phyloP scores from a whole-genome alignment of 2,329 filamentous ascomycete genomes.

The Ophiostoma angusticollis region DNA sequence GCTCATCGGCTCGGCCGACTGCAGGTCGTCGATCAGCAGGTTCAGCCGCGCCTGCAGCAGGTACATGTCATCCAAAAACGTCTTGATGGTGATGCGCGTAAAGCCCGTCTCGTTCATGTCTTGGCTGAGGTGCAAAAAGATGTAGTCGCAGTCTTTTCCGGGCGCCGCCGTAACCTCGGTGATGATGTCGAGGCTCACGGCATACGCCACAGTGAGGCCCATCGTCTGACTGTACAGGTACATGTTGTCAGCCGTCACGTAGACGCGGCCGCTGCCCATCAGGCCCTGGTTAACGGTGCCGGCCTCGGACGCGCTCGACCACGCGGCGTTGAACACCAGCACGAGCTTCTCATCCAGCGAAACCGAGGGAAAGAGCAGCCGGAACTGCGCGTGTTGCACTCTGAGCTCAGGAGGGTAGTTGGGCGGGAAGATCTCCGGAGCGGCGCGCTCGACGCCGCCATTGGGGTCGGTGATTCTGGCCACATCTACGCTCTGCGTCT shows the following conservation, averaged over 20 bases:
- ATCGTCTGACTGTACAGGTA: constrained; percentile 97
- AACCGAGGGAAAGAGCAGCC: constrained; percentile 76
- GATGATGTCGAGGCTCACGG: constrained; percentile 61
- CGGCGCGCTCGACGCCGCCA: constrained; percentile 15
- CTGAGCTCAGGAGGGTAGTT: constrained; percentile 73
- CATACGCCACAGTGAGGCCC: constrained; percentile 75
- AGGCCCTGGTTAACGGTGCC: constrained; percentile 40
- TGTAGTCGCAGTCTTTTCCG: constrained; percentile 83
- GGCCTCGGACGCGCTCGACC: constrained; percentile 44
- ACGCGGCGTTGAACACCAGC: constrained; percentile 84
- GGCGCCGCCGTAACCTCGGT: constrained; percentile 81
- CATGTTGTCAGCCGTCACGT: constrained; percentile 73
- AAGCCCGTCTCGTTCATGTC: constrained; percentile 50
- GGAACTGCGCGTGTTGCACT: constrained; percentile 85
- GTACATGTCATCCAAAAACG: constrained; percentile 77
- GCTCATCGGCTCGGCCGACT: constrained; percentile 55
- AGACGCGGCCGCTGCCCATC: constrained; percentile 58
- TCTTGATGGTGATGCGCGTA: constrained; percentile 74
- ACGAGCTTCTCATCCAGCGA: constrained; percentile 69
- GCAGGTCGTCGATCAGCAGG: constrained; percentile 68
- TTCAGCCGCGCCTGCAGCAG: constrained; percentile 76
- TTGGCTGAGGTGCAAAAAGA: constrained; percentile 66
- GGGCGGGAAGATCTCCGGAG: constrained; percentile 51
- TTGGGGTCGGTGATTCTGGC: constrained; percentile 21
- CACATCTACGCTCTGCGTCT: constrained; percentile 30